Evolutionary conservation across 2,329 filamentous ascomycete genomes (phyloP), one percentile per base, ranked within the genome.

Genomic region (Fusarium proliferatum): DNA sequence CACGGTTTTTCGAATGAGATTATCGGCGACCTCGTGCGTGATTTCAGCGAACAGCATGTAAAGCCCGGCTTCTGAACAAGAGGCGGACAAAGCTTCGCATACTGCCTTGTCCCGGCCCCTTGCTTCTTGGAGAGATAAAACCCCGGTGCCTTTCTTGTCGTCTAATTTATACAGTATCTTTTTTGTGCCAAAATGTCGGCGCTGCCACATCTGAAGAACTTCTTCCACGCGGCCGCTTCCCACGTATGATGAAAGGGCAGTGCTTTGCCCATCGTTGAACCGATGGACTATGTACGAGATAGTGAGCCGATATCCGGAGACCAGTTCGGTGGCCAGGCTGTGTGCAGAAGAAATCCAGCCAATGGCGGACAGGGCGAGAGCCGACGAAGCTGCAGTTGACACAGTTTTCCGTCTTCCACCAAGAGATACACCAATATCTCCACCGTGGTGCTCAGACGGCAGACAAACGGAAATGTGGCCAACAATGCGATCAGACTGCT

Each of bases 381-480:
- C 38, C 38, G 69, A 67, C 9, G 56, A 64, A 17, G 58, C 6
- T 17, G 43, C 59, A 9, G 66, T 66, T 7, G 61, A 49, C 13
- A 62, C 57, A 10, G n/a, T 23, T n/a, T 30, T 38, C 10, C 45
- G 34, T 45, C 51, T n/a, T n/a, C 38, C 52, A 16, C 55, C 59
- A 28, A 60, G 42, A 11, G 71, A 70, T 12, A 73, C 12, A 19
- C 55, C 56, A n/a, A 73, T 55, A n/a, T 70, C 36, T 9, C 49
- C 66, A n/a, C 62, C 71, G 12, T 64, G 34, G 11, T 73, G 66
- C 26, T 56, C 59, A 7, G 69, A 72, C 16, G 71, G 69, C 19
- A 73, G 66, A 43, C 52, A 70, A 38, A 73, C 17, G 5, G 58
- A 28, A 21, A 73, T 60, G 9, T 63, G 61, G 16, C 61, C 71